Evolutionary conservation across 2,329 filamentous ascomycete genomes (phyloP).

Genomic region (Graphilbum sp.): DNA sequence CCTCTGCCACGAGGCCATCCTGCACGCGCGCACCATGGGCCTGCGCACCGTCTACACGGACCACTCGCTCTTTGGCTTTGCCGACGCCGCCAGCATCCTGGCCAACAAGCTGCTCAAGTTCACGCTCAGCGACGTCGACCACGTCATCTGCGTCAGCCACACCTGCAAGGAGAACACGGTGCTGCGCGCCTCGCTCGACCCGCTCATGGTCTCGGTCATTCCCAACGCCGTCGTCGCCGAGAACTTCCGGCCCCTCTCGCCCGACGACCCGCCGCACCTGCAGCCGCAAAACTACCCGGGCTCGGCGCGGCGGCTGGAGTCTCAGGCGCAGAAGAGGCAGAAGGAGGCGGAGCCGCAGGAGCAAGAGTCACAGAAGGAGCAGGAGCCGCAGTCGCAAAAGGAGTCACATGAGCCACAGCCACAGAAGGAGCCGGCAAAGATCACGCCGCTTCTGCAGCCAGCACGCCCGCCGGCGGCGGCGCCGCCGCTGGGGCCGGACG

Average conservation of each 20-base stretch:
- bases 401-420: neutral
- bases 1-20: conserved; percentile 83
- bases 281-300: conserved; percentile 8
- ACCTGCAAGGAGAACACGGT: conserved; percentile 99
- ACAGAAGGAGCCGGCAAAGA: neutral
- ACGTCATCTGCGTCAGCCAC: conserved; percentile 96
- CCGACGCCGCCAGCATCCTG: conserved; percentile 86
- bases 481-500: conserved; percentile 58
- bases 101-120: conserved; percentile 98
- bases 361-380: neutral
- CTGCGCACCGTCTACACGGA: conserved; percentile 92
- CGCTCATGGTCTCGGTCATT: conserved; percentile 93
- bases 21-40: conserved; percentile 93
- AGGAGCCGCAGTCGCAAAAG: neutral
- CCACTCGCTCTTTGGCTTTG: conserved; percentile 93
- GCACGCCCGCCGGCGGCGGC: conserved; percentile 13
- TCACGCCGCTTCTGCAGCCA: no score
- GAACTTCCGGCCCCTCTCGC: conserved; percentile 66
- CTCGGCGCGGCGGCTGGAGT: neutral
- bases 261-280: conserved; percentile 18
- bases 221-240: conserved; percentile 95
- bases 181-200: conserved; percentile 81
- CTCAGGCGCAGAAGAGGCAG: neutral
- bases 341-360: neutral
- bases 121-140: conserved; percentile 86